Evolutionary conservation across 1,284 basidiomycete genomes (phyloP).

Genomic region (Tylopilus orsonianus): DNA sequence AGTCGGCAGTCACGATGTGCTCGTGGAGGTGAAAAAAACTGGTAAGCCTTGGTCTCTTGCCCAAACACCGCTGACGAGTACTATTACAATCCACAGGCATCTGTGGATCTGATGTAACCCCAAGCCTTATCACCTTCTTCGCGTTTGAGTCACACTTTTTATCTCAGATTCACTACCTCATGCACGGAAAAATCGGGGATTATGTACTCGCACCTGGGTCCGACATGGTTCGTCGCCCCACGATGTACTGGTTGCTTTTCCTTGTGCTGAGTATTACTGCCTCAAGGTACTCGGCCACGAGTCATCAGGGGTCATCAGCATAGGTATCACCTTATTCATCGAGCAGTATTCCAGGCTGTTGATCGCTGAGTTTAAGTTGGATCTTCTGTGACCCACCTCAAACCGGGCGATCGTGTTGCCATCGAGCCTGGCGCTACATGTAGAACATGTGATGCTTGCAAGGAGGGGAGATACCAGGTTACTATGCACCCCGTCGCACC

Average conservation of each 20-base stretch:
- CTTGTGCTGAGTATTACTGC: slow-evolving; percentile 1
- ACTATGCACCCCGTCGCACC: slow-evolving; percentile 12
- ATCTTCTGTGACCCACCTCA: slow-evolving; percentile 43
- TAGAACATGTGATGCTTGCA: slow-evolving; percentile 71
- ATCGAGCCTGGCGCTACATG: slow-evolving; percentile 83
- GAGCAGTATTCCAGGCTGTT: not conserved
- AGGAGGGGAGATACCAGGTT: slow-evolving; percentile 80
- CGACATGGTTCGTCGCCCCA: slow-evolving; percentile 61
- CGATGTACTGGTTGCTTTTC: slow-evolving; percentile 4
- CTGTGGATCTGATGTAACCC: slow-evolving; percentile 81
- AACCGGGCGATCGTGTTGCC: slow-evolving; percentile 84
- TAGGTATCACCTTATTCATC: slow-evolving; percentile 25
- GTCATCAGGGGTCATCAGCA: slow-evolving; percentile 50
- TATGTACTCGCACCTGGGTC: slow-evolving; percentile 61
- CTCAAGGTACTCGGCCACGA: slow-evolving; percentile 58
- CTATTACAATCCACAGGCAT: slow-evolving; percentile 55
- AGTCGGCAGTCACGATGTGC: slow-evolving; percentile 79
- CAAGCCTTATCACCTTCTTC: not conserved
- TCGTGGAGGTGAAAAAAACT: slow-evolving; percentile 91
- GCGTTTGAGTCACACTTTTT: slow-evolving; percentile 9
- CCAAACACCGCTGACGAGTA: slow-evolving; percentile 10
- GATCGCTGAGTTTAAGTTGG: slow-evolving; percentile 28
- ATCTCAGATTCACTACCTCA: slow-evolving; percentile 70
- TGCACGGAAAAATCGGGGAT: slow-evolving; percentile 75
- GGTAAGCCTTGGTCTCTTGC: slow-evolving; percentile 44